phyloP scores from a whole-genome alignment of 2,329 filamentous ascomycete species.

The Cladophialophora exuberans region DNA sequence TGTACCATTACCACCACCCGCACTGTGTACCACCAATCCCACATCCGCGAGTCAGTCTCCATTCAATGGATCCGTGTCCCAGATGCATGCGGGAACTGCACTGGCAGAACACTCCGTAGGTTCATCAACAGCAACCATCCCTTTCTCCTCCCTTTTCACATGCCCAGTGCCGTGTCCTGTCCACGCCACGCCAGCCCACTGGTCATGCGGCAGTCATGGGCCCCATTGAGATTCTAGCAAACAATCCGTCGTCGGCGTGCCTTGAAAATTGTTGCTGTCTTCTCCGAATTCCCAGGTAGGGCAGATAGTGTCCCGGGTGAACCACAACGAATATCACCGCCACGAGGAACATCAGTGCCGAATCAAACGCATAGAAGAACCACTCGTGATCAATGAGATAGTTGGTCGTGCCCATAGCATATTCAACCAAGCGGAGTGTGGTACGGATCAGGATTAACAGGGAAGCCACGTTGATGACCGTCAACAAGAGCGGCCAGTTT shows the following conservation, averaged over 20 bases:
- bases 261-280: constrained; percentile 23
- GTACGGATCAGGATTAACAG: constrained; percentile 25
- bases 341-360: constrained; percentile 25
- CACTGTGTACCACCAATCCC: too few species aligned
- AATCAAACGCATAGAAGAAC: constrained; percentile 29
- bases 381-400: constrained; percentile 27
- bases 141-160: neutral
- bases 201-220: constrained; percentile 8
- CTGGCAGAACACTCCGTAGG: neutral
- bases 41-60: too few species aligned
- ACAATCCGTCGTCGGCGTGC: constrained; percentile 22
- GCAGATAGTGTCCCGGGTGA: constrained; percentile 26
- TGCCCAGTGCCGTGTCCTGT: constrained; percentile 13
- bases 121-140: neutral
- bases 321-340: constrained; percentile 21
- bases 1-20: too few species aligned
- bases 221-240: constrained; percentile 15
- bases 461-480: constrained; percentile 25
- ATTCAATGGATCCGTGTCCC: too few species aligned
- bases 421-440: constrained; percentile 24
- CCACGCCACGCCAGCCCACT: constrained; percentile 11
- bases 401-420: constrained; percentile 20
- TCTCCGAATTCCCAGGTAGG: constrained; percentile 24
- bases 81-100: neutral
- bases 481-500: constrained; percentile 26